Evolutionary conservation across 2,329 filamentous ascomycete genomes (phyloP).

Genomic region (Fusarium hainanense): DNA sequence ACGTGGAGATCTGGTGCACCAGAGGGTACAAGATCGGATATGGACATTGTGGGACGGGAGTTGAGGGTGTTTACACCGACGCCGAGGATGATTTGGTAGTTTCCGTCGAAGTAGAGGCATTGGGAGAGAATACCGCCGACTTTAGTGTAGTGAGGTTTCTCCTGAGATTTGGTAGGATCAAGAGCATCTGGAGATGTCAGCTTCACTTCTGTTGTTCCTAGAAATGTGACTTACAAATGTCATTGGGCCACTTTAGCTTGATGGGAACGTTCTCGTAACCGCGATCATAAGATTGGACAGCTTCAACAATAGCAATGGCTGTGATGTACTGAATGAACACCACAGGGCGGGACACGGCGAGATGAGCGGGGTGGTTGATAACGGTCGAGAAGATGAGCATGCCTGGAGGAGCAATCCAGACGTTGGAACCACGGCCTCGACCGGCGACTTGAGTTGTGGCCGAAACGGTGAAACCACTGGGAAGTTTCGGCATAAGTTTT

Average conservation of each 20-base stretch:
- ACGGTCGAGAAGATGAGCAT: conserved; percentile 89
- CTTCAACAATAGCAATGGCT: conserved; percentile 86
- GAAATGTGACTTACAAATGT: conserved; percentile 72
- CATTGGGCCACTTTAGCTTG: conserved; percentile 97
- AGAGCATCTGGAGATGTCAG: conserved; percentile 64
- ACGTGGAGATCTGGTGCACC: conserved; percentile 69
- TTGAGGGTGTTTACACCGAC: conserved; percentile 90
- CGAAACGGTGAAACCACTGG: conserved; percentile 86
- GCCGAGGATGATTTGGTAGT: conserved; percentile 87
- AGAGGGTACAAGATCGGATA: conserved; percentile 75
- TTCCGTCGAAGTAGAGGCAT: conserved; percentile 79
- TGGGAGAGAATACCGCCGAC: conserved; percentile 95
- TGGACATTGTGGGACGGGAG: conserved; percentile 83
- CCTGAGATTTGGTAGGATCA: conserved; percentile 66
- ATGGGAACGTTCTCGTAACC: conserved; percentile 82
- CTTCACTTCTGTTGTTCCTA: fast-evolving
- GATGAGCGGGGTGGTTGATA: conserved; percentile 81
- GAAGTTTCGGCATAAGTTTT: conserved; percentile 78
- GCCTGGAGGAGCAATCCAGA: conserved; percentile 93
- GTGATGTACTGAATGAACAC: conserved; percentile 95
- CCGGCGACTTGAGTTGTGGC: conserved; percentile 90
- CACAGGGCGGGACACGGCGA: conserved; percentile 79
- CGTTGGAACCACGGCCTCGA: conserved; percentile 88
- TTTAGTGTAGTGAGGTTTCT: conserved; percentile 75
- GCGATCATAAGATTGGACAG: conserved; percentile 80